These are phyloP conservation scores for Acanthamoeba healyi DNA, from an alignment of 208 protist genomes.

Conservation along the genomic window DNA sequence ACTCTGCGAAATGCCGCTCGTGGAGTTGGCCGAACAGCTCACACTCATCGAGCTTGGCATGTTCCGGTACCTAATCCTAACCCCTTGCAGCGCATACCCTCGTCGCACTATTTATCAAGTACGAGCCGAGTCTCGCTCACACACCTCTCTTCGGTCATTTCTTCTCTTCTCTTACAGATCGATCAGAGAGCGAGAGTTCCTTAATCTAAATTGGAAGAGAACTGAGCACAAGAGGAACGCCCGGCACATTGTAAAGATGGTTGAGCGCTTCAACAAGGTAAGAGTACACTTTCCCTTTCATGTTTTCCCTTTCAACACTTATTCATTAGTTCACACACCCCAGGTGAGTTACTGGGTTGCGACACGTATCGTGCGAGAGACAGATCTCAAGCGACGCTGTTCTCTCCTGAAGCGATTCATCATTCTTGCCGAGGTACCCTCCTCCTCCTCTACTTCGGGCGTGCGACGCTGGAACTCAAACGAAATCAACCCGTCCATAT, in stretches of 20 bases:
- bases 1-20: constrained; percentile 67
- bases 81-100: too few species aligned
- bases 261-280: constrained; percentile 69
- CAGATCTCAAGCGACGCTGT: constrained; percentile 48
- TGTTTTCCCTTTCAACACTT: background rate
- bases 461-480: background rate
- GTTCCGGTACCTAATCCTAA: constrained; percentile 72
- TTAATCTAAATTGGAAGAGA: constrained; percentile 69
- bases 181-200: constrained; percentile 58
- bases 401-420: constrained; percentile 66
- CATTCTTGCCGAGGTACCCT: constrained; percentile 68
- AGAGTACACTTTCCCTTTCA: background rate
- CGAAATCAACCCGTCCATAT: background rate
- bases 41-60: constrained; percentile 69
- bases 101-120: too few species aligned
- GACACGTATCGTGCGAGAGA: constrained; percentile 67
- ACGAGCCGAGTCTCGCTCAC: too few species aligned
- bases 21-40: constrained; percentile 67
- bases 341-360: constrained; percentile 72
- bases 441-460: background rate
- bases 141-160: background rate
- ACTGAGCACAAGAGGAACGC: constrained; percentile 65
- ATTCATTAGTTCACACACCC: background rate
- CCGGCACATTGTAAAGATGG: constrained; percentile 73
- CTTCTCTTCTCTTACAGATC: background rate